Percentiles rank a stretch among this genome's conserved stretches.
phyloP scores from a whole-genome alignment of 2,329 filamentous ascomycete genomes.

The Diaporthe sp. region DNA sequence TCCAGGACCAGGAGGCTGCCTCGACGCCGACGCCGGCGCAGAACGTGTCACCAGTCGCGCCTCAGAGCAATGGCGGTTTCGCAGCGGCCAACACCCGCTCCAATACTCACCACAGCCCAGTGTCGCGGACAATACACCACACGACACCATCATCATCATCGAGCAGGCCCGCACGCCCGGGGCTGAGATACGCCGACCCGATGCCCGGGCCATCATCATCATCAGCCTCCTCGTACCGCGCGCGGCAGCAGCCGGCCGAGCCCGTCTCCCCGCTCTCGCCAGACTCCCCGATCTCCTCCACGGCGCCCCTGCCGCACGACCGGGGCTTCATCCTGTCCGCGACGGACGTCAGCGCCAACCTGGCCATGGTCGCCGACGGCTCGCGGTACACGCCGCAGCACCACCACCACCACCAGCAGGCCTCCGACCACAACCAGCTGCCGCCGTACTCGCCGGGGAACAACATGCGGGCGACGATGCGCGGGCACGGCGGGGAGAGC shows the following conservation, averaged over 20 bases:
- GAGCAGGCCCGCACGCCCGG: background rate
- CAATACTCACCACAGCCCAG: background rate
- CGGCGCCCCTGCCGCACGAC: background rate
- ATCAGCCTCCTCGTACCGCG: background rate
- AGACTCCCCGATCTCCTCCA: background rate
- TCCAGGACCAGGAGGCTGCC: constrained; percentile 39
- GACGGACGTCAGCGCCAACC: constrained; percentile 46
- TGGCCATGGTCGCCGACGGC: constrained; percentile 51
- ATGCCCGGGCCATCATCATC: constrained; percentile 1
- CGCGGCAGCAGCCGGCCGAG: background rate
- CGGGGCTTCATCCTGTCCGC: constrained; percentile 23
- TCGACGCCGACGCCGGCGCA: background rate
- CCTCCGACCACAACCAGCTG: constrained; percentile 28
- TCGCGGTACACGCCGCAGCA: constrained; percentile 46
- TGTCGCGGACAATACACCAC: background rate
- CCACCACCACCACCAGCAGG: background rate
- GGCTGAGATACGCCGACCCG: background rate
- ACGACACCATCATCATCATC: constrained; percentile 1
- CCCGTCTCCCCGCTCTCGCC: constrained; percentile 25
- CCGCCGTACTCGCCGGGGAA: constrained; percentile 42
- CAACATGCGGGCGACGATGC: constrained; percentile 50
- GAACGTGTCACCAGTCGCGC: background rate
- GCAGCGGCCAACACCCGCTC: background rate
- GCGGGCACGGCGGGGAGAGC: constrained; percentile 51
- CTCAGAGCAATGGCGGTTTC: background rate